Evolutionary conservation across 1,284 basidiomycete genomes (phyloP), one percentile per base, ranked within the genome.

Genomic region (Termitomyces sp.): DNA sequence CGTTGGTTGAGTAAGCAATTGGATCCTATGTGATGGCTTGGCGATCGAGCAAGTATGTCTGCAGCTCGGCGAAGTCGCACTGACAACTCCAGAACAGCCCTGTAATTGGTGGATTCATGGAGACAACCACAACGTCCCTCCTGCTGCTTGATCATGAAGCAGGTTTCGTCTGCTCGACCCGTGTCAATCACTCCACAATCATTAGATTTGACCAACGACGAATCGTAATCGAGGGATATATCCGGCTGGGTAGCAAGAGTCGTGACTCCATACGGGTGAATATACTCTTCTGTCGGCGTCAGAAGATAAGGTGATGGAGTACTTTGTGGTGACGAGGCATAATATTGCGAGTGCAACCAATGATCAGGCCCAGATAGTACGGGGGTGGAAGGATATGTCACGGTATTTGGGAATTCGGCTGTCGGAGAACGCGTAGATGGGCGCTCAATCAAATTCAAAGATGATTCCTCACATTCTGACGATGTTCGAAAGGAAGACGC

Each of bases 1-100:
- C 73, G 74, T 54, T 77, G 75, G 55, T 78, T 76, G 26, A 86
- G 68, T 19, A 69, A 62, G 62, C 83, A 86, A 35, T 64, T 68
- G 1, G 68, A 68, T 30, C 72, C 71, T 51, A 73, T 62, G 28
- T 67, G 71, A 62, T 86, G 83, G 51, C 71, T 73, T 24, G 75
- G 62, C 8, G 77, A 77, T 44, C 73, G 76, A 24, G 72, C 69
- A 41, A 86, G 76, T 33, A 79, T 70, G 53, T 83, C 76, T 21
- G 77, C 76, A 2, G 81, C 80, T 57, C 76, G 80, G 30, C 82
- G 73, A 28, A 86, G 72, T 49, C 81, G 72, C 28, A 84, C 68
- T 1, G 83, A 85, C 24, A 86, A 69, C 59, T 85, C 83, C 8
- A 85, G 75, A 24, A 83, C 70, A 35, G 75, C 76, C 50, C 71